Evolutionary conservation across 148 eudicot genomes (phyloP).

Genomic region (Mesembryanthemum crystallinum): DNA sequence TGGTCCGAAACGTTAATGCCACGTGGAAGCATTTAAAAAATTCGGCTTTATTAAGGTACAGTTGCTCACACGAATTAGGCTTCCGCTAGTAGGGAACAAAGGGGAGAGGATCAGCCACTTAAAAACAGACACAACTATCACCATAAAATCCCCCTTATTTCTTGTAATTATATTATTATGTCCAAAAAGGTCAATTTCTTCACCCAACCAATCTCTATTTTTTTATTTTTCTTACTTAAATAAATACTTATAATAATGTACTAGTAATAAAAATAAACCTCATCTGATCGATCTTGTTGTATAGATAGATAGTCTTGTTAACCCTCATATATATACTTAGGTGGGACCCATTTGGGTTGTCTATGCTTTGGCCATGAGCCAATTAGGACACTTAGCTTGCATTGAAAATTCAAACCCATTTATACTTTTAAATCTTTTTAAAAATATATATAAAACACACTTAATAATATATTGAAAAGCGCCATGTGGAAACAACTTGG

Average conservation of each 20-base stretch:
- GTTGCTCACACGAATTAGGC: conserved; percentile 2
- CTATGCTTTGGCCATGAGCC: not conserved
- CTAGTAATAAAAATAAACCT: not conserved
- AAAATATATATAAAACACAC: no score
- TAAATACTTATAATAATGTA: no score
- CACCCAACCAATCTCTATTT: conserved; percentile 2
- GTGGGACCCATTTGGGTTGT: conserved; percentile 13
- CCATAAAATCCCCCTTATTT: not conserved
- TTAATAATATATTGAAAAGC: no score
- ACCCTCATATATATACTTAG: no score
- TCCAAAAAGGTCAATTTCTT: conserved; percentile 17
- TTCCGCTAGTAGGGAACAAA: not conserved
- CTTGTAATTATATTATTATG: not conserved
- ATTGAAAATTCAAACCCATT: not conserved
- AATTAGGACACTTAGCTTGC: conserved; percentile 6
- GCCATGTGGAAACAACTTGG: no score
- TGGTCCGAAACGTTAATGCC: not conserved
- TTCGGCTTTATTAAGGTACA: not conserved
- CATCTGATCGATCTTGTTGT: not conserved
- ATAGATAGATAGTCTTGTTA: not conserved
- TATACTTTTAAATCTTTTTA: not conserved
- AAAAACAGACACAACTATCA: not conserved
- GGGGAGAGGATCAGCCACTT: not conserved
- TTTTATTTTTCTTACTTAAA: not conserved
- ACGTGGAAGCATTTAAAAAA: conserved; percentile 9